Evolutionary conservation across 331 rosid species (phyloP).

Genomic region (Phaseolus coccineus): DNA sequence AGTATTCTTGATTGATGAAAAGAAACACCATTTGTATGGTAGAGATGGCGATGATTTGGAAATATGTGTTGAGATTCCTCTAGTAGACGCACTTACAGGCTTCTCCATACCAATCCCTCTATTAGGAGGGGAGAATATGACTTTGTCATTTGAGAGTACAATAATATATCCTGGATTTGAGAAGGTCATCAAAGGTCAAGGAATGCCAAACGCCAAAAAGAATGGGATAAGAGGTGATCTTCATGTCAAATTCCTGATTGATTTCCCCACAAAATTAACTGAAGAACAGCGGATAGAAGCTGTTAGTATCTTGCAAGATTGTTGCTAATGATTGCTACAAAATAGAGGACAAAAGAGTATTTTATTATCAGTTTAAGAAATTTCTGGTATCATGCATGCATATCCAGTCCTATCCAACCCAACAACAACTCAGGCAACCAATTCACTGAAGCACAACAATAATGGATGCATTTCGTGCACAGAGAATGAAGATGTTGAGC

Average conservation of each 20-base stretch:
- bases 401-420: slow-evolving; percentile 18
- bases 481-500: slow-evolving; percentile 46
- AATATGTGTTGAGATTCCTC: slow-evolving; percentile 70
- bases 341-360: slow-evolving; percentile 14
- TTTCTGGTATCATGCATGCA: slow-evolving; percentile 12
- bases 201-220: slow-evolving; percentile 75
- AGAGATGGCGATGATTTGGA: slow-evolving; percentile 79
- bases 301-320: slow-evolving; percentile 62
- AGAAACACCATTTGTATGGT: slow-evolving; percentile 65
- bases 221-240: slow-evolving; percentile 72
- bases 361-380: slow-evolving; percentile 1
- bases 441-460: slow-evolving; percentile 17
- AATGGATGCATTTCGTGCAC: slow-evolving; percentile 13
- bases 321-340: slow-evolving; percentile 46
- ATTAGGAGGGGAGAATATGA: slow-evolving; percentile 75
- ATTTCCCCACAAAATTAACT: slow-evolving; percentile 67
- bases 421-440: neutral
- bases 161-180: slow-evolving; percentile 79
- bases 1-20: slow-evolving; percentile 78
- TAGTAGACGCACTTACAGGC: slow-evolving; percentile 81
- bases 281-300: slow-evolving; percentile 70
- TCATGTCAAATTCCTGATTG: slow-evolving; percentile 66
- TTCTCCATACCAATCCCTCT: slow-evolving; percentile 79
- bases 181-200: slow-evolving; percentile 76
- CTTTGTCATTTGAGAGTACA: slow-evolving; percentile 63